These are phyloP conservation scores for Tulasnella sp. DNA, from an alignment of 768 basidiomycete species.

Conservation along the genomic window DNA sequence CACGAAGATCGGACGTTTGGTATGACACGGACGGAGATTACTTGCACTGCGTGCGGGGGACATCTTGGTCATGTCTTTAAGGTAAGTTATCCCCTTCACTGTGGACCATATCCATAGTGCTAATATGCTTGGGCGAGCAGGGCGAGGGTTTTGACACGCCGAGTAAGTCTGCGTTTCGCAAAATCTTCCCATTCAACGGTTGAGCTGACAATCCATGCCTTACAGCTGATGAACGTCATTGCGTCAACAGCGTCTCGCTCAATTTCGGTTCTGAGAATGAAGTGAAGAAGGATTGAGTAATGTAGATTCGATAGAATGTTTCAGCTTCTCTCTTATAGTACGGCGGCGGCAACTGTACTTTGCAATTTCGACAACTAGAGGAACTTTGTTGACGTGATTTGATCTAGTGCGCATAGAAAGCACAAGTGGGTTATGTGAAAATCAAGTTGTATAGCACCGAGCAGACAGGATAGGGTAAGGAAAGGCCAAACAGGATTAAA, in stretches of 20 bases:
- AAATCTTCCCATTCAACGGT: background rate
- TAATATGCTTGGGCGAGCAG: conserved; percentile 16
- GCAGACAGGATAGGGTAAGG: background rate
- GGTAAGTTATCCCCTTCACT: conserved; percentile 27
- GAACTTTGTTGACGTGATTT: background rate
- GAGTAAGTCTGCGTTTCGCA: conserved; percentile 48
- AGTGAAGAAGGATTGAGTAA: conserved; percentile 22
- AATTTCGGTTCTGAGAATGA: conserved; percentile 58
- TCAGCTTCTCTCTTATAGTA: background rate
- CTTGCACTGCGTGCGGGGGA: conserved; percentile 84
- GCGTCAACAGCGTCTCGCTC: conserved; percentile 85
- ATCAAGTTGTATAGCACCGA: background rate
- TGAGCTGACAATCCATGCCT: conserved; percentile 16
- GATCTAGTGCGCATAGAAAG: background rate
- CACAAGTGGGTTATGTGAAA: background rate
- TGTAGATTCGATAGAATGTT: background rate
- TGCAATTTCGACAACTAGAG: too few relatives aligned
- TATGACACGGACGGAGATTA: conserved; percentile 76
- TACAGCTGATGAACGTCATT: conserved; percentile 77
- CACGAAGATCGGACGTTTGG: conserved; percentile 69
- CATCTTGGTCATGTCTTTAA: conserved; percentile 96
- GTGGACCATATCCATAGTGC: background rate
- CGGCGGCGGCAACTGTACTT: too few relatives aligned
- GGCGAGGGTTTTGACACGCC: conserved; percentile 81
- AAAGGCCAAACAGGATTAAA: background rate